Evolutionary conservation across 1,139 yeast species (phyloP).

Genomic region (Saccharomyces pastorianus): DNA sequence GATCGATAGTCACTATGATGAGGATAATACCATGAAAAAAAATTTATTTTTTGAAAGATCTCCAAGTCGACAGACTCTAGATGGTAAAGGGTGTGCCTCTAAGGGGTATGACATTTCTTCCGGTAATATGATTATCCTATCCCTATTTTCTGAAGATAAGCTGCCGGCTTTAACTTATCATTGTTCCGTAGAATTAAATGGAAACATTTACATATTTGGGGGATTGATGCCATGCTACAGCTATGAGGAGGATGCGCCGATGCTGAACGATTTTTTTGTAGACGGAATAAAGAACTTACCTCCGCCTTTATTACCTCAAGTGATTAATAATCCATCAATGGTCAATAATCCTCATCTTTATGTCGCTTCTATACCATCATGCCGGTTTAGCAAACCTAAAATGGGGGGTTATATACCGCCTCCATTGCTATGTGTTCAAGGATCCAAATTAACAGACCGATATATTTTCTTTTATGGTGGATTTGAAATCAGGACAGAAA

Average conservation of each 20-base stretch:
- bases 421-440: slow-evolving; percentile 36
- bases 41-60: not conserved
- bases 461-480: slow-evolving; percentile 43
- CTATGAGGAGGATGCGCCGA: slow-evolving; percentile 30
- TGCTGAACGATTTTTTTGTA: slow-evolving; percentile 31
- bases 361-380: slow-evolving; percentile 32
- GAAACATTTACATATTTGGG: slow-evolving; percentile 34
- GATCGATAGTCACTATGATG: not conserved
- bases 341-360: slow-evolving; percentile 31
- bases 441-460: slow-evolving; percentile 33
- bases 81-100: slow-evolving; percentile 12
- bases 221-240: slow-evolving; percentile 33
- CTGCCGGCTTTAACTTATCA: slow-evolving; percentile 36
- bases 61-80: slow-evolving; percentile 6
- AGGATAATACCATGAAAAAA: not conserved
- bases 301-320: slow-evolving; percentile 34
- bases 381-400: slow-evolving; percentile 24
- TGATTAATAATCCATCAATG: slow-evolving; percentile 34
- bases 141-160: slow-evolving; percentile 30
- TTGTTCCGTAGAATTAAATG: slow-evolving; percentile 31
- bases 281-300: slow-evolving; percentile 36
- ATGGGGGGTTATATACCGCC: slow-evolving; percentile 35
- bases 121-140: slow-evolving; percentile 23
- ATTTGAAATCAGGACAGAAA: slow-evolving; percentile 34
- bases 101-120: slow-evolving; percentile 10